These are phyloP conservation scores for Fusarium algeriense DNA, from an alignment of 2,329 filamentous ascomycete species.

Conservation along the genomic window DNA sequence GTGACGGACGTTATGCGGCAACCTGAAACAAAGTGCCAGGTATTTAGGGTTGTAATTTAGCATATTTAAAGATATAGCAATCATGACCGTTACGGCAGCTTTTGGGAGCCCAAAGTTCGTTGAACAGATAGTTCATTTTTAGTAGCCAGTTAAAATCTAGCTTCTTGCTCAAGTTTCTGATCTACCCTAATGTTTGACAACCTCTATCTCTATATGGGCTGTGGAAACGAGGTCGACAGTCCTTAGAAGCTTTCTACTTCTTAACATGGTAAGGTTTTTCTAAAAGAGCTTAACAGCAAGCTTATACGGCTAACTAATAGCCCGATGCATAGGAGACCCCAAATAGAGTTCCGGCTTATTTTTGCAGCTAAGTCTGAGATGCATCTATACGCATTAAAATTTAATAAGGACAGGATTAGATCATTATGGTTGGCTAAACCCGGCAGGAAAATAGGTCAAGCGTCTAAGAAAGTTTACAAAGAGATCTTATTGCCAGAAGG, in stretches of 20 bases:
- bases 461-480: too few relatives aligned
- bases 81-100: neutral
- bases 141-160: neutral
- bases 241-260: rapidly evolving
- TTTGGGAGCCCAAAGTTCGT: neutral
- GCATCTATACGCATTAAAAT: too few relatives aligned
- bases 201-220: rapidly evolving
- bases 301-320: neutral
- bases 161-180: neutral
- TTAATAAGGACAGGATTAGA: too few relatives aligned
- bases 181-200: too few relatives aligned
- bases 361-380: too few relatives aligned
- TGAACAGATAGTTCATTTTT: neutral
- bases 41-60: too few relatives aligned
- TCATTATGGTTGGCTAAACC: too few relatives aligned
- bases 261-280: neutral
- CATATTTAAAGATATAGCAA: rapidly evolving
- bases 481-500: too few relatives aligned
- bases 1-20: too few relatives aligned
- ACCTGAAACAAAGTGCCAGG: neutral
- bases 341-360: too few relatives aligned
- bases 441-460: too few relatives aligned
- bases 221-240: neutral
- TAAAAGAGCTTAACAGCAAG: neutral
- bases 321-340: neutral